A percentile compares a stretch with the other conserved stretches of the same genome.
Conservation (phyloP, 331 rosid genomes). For the Prunus yedoensis region DNA sequence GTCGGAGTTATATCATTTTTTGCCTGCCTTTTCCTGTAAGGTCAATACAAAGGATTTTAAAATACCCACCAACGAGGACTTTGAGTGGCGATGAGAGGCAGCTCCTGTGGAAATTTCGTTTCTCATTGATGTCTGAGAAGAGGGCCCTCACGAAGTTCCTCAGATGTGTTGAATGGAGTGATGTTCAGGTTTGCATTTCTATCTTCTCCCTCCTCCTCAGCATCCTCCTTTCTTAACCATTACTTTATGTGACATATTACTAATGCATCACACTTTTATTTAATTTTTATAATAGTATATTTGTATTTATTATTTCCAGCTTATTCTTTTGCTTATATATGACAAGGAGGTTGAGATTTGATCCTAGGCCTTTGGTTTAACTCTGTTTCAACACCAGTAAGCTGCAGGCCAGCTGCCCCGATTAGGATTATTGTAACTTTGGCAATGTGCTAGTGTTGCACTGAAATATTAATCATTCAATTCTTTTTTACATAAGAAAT, state of each 20-base stretch:
- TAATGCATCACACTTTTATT: neutral
- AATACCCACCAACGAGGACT: slow-evolving; percentile 96
- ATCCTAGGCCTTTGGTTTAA: neutral
- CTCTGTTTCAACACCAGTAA: neutral
- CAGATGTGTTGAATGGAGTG: slow-evolving; percentile 99
- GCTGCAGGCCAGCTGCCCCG: slow-evolving; percentile 10
- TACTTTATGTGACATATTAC: neutral
- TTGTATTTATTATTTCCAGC: neutral
- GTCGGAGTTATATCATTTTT: slow-evolving; percentile 11
- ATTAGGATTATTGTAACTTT: neutral
- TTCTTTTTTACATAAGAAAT: neutral
- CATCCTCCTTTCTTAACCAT: slow-evolving; percentile 2
- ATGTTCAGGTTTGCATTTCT: slow-evolving; percentile 68
- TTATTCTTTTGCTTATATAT: neutral
- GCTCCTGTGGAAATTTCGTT: slow-evolving; percentile 97
- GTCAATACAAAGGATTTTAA: slow-evolving; percentile 83
- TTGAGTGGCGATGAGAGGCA: slow-evolving; percentile 98
- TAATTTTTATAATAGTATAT: neutral
- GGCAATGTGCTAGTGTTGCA: neutral
- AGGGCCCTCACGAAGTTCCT: slow-evolving; percentile 98
- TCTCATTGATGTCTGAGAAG: slow-evolving; percentile 98
- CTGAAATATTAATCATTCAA: neutral
- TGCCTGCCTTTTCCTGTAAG: slow-evolving; percentile 41
- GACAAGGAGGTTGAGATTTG: neutral
- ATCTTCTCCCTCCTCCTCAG: neutral